Conservation (phyloP, 2,329 filamentous ascomycete genomes). For the Pseudogymnoascus sp. region DNA sequence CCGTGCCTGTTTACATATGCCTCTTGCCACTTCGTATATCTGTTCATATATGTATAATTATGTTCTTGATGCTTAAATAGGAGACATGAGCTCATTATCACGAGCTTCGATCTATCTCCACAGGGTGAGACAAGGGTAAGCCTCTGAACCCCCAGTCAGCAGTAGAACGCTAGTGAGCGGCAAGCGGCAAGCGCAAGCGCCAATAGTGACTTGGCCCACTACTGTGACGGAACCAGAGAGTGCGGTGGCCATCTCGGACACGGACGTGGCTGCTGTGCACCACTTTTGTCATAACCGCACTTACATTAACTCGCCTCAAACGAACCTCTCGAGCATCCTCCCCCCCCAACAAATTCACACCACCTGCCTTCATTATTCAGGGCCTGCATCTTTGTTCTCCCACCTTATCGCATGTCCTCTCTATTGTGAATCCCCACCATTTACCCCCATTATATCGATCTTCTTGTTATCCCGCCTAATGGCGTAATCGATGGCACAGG, state of each 20-base stretch:
- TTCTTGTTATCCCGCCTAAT: constrained; percentile 11
- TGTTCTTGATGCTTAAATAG: not conserved
- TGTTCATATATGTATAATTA: not conserved
- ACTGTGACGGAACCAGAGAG: constrained; percentile 7
- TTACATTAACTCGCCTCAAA: constrained; percentile 7
- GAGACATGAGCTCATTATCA: not conserved
- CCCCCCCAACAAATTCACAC: not conserved
- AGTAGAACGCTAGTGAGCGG: not conserved
- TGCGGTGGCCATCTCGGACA: constrained; percentile 4
- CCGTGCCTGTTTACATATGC: not conserved
- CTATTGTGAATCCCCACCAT: not conserved
- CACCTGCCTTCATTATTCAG: not conserved
- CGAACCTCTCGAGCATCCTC: not conserved
- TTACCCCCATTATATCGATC: not conserved
- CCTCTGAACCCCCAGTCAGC: not conserved
- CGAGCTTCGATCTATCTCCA: not conserved
- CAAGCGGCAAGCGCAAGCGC: constrained; percentile 3
- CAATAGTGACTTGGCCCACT: constrained; percentile 7
- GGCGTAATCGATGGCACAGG: constrained; percentile 16
- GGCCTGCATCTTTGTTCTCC: constrained; percentile 1
- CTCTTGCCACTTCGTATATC: not conserved
- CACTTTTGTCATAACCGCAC: constrained; percentile 8
- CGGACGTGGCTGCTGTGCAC: constrained; percentile 5
- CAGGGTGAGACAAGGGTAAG: not conserved
- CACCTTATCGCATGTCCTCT: not conserved